Base-by-base conservation (phyloP, 176 grass and related monocot species). In the Cenchrus purpureus region DNA sequence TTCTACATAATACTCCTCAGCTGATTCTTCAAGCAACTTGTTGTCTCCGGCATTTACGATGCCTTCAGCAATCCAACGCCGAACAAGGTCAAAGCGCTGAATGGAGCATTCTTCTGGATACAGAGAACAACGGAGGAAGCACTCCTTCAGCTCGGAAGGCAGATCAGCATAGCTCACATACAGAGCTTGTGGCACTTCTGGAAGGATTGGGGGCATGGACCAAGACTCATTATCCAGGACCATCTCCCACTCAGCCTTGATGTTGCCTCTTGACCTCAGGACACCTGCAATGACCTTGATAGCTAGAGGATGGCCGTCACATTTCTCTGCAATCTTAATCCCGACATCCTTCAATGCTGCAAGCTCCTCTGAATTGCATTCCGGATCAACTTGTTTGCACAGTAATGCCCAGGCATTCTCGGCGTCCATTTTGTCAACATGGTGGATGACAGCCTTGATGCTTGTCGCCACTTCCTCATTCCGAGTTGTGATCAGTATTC, bases 1-100 rank as follows among this genome's bases (percentile, higher is more conserved):
- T 48, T 97, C 94, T 74, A 63, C 37, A 57, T 85, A 92, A 57
- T 84, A 92, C 62, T 89, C 94, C 80, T 94, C 88, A 34, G 94
- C 92, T 66, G 79, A 80, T 76, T 97, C 94, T 90, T 97, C 94
- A 28, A 85, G 63, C 25, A 80, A 56, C 22, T 16, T 85, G 56
- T 83, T 66, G 6, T 70, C 80, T 48, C 43, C 71, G 52, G 71
- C 52, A 60, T 69, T 85, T 57, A 97, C 70, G 56, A 97, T 63
- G 10, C 94, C 94, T 90, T 97, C 94, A 22, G 92, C 92, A 65
- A 97, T 88, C 94, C 92, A 97, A 46, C 79, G 85, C 2, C 85
- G 83, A 60, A 94, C 85, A 56, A 97, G 85, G 63, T 82, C 85
- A 82, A 88, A 90, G 29, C 34, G 68, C 52, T 55, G 80, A 37